phyloP scores from a whole-genome alignment of 176 grass and related monocot genomes.

The Aechmea fasciata region DNA sequence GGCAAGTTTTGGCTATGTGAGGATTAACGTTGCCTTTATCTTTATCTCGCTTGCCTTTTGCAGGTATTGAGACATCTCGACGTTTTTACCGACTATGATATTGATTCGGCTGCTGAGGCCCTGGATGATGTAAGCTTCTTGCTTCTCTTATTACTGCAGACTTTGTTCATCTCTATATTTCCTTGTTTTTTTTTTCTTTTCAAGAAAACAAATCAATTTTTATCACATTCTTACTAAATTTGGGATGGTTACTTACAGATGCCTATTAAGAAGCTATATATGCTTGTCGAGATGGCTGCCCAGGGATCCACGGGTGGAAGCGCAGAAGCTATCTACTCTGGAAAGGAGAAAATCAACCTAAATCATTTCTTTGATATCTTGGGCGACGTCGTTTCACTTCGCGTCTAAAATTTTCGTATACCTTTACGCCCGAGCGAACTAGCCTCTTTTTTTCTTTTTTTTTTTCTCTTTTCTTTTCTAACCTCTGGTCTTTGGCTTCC shows the following conservation, averaged over 20 bases:
- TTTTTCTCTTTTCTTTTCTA: not conserved
- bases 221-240: not conserved
- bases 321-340: slow-evolving; percentile 67
- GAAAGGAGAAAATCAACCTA: slow-evolving; percentile 75
- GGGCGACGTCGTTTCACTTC: slow-evolving; percentile 38
- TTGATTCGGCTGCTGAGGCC: slow-evolving; percentile 67
- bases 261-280: slow-evolving; percentile 80
- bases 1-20: not conserved
- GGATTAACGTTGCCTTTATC: not conserved
- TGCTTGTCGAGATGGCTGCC: slow-evolving; percentile 88
- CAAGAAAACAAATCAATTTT: not conserved
- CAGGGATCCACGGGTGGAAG: slow-evolving; percentile 52
- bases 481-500: not conserved
- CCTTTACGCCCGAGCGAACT: not conserved
- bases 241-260: slow-evolving; percentile 52
- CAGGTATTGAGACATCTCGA: slow-evolving; percentile 67
- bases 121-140: slow-evolving; percentile 61
- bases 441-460: not conserved
- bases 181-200: not conserved
- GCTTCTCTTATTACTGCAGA: slow-evolving; percentile 6
- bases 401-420: slow-evolving; percentile 10
- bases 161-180: not conserved
- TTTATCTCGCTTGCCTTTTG: slow-evolving; percentile 5
- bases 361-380: slow-evolving; percentile 96
- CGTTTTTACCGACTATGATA: slow-evolving; percentile 58